Percentiles rank a stretch among this genome's conserved stretches.
Evolutionary conservation across 345 rosid species (phyloP).

Genomic region (Carallia brachiata): DNA sequence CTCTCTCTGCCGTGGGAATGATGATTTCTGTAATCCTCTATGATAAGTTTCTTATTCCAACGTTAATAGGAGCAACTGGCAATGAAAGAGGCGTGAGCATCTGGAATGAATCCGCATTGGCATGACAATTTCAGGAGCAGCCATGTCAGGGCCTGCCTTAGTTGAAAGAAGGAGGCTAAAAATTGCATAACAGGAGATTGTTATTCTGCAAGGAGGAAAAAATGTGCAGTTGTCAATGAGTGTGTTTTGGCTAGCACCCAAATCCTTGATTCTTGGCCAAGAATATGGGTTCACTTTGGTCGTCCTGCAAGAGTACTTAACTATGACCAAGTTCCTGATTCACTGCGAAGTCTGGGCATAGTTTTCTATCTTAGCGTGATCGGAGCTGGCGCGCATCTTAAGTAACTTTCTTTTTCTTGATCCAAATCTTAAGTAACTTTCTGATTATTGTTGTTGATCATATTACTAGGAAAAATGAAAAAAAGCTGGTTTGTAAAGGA

Average conservation of each 20-base stretch:
- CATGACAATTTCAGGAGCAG: constrained; percentile 21
- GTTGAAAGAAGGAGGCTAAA: constrained; percentile 24
- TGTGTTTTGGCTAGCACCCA: constrained; percentile 40
- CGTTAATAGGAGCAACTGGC: constrained; percentile 3
- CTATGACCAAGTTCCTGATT: constrained; percentile 54
- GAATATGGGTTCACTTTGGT: constrained; percentile 57
- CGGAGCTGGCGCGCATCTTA: constrained; percentile 47
- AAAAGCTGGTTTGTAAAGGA: constrained; percentile 41
- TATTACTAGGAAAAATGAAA: constrained; percentile 41
- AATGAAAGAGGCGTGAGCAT: constrained; percentile 24
- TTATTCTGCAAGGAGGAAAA: not conserved
- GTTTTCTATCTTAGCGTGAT: constrained; percentile 55
- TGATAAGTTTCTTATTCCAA: constrained; percentile 13
- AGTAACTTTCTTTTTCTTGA: constrained; percentile 32
- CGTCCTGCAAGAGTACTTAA: constrained; percentile 59
- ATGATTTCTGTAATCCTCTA: constrained; percentile 1
- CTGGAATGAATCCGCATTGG: constrained; percentile 33
- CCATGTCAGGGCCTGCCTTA: constrained; percentile 24
- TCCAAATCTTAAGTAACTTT: constrained; percentile 38
- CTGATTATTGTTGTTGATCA: constrained; percentile 43
- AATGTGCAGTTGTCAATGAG: constrained; percentile 21
- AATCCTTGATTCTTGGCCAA: constrained; percentile 27
- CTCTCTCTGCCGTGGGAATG: not conserved
- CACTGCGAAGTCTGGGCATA: constrained; percentile 57
- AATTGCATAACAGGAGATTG: not conserved